phyloP scores from a whole-genome alignment of 2,329 filamentous ascomycete genomes.

The Calonectria multiphialidica region DNA sequence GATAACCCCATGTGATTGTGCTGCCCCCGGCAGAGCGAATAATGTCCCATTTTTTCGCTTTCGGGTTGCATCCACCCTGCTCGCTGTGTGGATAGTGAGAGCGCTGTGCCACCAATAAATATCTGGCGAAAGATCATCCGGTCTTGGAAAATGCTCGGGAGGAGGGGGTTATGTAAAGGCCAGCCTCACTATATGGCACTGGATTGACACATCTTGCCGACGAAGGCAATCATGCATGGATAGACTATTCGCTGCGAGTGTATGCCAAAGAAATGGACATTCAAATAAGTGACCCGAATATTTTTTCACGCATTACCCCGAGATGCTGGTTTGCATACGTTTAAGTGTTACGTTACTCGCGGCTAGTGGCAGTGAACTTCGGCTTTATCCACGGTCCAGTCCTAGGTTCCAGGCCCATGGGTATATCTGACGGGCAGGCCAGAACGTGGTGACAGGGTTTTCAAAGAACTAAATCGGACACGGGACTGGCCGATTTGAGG shows the following conservation, averaged over 20 bases:
- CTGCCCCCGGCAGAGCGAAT: not conserved
- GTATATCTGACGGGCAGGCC: not conserved
- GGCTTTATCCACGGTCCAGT: not conserved
- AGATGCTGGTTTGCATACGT: not conserved
- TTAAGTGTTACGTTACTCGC: not conserved
- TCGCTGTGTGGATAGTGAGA: not conserved
- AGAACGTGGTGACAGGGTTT: conserved; percentile 1
- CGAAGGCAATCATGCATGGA: too few species aligned
- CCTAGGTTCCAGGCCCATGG: not conserved
- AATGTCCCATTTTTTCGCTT: not conserved
- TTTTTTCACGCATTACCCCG: too few species aligned
- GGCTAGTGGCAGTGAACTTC: not conserved
- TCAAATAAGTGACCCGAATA: too few species aligned
- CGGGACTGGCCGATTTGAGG: not conserved
- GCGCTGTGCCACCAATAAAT: not conserved
- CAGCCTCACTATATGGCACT: too few species aligned
- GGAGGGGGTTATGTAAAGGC: too few species aligned
- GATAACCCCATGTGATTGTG: not conserved
- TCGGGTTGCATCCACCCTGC: not conserved
- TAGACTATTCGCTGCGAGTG: too few species aligned
- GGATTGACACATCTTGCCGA: too few species aligned
- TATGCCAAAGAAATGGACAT: too few species aligned
- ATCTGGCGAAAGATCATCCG: too few species aligned
- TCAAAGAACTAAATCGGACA: not conserved
- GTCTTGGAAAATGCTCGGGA: too few species aligned